Percentiles rank a stretch among this genome's conserved stretches.
Conservation (phyloP, 2,329 filamentous ascomycete species). For the Zymoseptoria pseudotritici region DNA sequence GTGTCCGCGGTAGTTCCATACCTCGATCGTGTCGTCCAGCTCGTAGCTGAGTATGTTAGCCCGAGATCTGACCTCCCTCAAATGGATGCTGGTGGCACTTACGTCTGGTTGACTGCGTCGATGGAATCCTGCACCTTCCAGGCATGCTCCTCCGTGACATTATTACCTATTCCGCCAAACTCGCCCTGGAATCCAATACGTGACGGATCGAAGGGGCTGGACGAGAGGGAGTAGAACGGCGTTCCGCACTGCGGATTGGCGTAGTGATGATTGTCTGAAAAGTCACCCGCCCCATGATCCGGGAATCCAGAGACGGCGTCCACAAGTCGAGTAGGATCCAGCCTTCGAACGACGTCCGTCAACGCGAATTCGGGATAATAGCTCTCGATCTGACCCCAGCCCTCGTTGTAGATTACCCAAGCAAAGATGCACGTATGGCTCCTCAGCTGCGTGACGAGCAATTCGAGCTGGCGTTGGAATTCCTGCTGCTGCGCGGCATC, state of each 20-base stretch:
- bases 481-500: slow-evolving; percentile 51
- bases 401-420: slow-evolving; percentile 67
- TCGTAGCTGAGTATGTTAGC: slow-evolving; percentile 46
- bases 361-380: slow-evolving; percentile 50
- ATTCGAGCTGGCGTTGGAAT: slow-evolving; percentile 55
- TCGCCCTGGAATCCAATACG: slow-evolving; percentile 65
- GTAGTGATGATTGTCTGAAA: slow-evolving; percentile 64
- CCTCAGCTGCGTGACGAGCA: slow-evolving; percentile 56
- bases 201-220: slow-evolving; percentile 48
- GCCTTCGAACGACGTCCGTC: slow-evolving; percentile 45
- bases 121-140: slow-evolving; percentile 58
- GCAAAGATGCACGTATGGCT: slow-evolving; percentile 58
- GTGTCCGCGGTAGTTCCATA: slow-evolving; percentile 61
- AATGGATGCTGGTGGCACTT: neutral
- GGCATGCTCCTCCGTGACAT: slow-evolving; percentile 55
- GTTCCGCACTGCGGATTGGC: slow-evolving; percentile 63
- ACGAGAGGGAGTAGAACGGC: slow-evolving; percentile 55
- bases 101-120: slow-evolving; percentile 53
- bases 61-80: neutral
- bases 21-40: slow-evolving; percentile 49
- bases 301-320: slow-evolving; percentile 59
- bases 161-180: slow-evolving; percentile 62
- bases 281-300: slow-evolving; percentile 63
- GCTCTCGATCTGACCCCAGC: slow-evolving; percentile 55
- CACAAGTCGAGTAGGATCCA: slow-evolving; percentile 59